Base-by-base conservation (phyloP, 257 asterid species). In the Solanum habrochaites region DNA sequence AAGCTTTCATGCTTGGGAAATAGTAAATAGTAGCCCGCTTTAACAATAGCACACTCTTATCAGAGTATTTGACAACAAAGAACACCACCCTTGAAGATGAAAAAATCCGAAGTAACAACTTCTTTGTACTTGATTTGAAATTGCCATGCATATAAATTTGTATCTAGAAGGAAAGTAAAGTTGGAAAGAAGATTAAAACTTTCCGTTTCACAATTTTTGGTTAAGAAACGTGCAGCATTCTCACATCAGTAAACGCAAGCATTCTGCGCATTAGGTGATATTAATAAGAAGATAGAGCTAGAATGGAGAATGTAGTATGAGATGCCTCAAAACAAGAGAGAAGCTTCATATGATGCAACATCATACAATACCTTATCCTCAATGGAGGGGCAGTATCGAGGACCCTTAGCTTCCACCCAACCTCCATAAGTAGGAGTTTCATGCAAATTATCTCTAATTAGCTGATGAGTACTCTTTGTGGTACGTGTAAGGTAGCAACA, bases 351-450 rank as follows among this genome's bases (percentile, higher is more conserved):
- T 18, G 70, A 47, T 43, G 85, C 40, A 72, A 56, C 52, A 86
- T 82, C 83, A 56, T 18, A 93, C 18, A 74, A 31, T 88, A 97
- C 99, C 97, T 97, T 97, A 87, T 97, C 99, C 92, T 97, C 99
- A 85, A 97, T 97, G 87, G 99, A 93, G 86, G 99, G 99, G 96
- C 99, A 97, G 93, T 97, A 97, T 89, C 99, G 96, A 89, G 99
- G 99, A 83, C 99, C 99, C 93, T 94, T 97, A 64, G 99, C 97
- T 89, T 94, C 98, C 86, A 97, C 98, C 99, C 99, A 97, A 86
- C 99, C 99, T 89, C 99, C 98, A 93, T 97, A 97, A 62, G 99
- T 94, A 42, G 99, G 99, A 86, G 98, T 95, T 90, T 97, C 99
- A 86, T 94, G 98, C 96, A 97, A 91, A 91, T 97, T 94, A 12